Percentiles rank a stretch among this genome's conserved stretches.
Conservation (phyloP, 2,329 filamentous ascomycete species). For the Madurella fahalii region DNA sequence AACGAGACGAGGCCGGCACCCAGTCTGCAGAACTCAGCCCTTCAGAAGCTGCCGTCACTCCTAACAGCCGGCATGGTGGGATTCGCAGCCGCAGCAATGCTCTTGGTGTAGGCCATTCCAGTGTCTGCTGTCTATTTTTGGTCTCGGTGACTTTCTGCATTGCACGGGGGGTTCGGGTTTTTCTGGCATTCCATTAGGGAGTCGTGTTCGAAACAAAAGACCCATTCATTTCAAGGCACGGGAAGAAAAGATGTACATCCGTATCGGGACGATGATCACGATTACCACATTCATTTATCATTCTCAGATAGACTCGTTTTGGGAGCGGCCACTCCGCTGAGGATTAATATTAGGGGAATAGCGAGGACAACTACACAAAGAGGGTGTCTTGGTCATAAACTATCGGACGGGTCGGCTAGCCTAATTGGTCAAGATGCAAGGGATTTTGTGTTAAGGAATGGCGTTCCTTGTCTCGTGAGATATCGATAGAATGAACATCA, state of each 20-base stretch:
- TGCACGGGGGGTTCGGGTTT: constrained; percentile 4
- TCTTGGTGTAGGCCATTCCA: constrained; percentile 3
- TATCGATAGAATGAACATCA: no score
- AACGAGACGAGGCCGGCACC: constrained; percentile 33
- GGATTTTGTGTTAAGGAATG: no score
- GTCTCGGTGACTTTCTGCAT: constrained; percentile 1
- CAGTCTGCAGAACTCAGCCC: constrained; percentile 31
- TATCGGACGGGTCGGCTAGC: no score
- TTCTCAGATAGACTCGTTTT: constrained; percentile 7
- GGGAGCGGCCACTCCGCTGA: neutral
- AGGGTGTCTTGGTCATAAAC: no score
- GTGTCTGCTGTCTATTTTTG: no score
- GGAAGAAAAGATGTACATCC: constrained; percentile 2
- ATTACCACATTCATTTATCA: constrained; percentile 10
- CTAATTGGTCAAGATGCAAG: no score
- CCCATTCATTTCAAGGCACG: neutral
- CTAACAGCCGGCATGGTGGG: constrained; percentile 17
- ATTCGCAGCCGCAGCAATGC: constrained; percentile 3
- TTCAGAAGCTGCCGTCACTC: neutral
- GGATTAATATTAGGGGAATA: no score
- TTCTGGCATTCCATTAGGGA: constrained; percentile 1
- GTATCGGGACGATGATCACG: constrained; percentile 4
- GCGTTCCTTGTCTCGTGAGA: no score
- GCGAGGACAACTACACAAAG: neutral
- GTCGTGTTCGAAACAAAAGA: neutral